Percentiles rank a stretch among this genome's conserved stretches.
These are phyloP conservation scores for Acanthamoeba healyi DNA, from an alignment of 208 protist genomes.

Conservation along the genomic window DNA sequence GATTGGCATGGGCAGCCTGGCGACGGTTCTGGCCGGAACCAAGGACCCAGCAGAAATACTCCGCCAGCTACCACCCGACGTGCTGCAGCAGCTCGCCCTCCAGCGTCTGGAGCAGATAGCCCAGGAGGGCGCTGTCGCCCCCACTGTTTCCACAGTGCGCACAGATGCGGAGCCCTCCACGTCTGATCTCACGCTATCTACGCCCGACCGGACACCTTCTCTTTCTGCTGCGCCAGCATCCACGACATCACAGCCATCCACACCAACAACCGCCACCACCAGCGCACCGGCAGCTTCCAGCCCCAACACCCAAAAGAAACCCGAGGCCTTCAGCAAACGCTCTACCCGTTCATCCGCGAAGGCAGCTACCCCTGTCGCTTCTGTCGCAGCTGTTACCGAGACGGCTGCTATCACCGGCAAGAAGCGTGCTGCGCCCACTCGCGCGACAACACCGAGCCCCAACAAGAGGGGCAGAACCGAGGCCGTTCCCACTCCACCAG, in stretches of 20 bases:
- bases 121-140: neutral
- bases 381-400: no score
- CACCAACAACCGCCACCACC: neutral
- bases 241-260: neutral
- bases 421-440: neutral
- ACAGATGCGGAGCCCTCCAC: neutral
- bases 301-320: no score
- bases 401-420: neutral
- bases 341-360: no score
- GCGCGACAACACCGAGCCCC: neutral
- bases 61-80: neutral
- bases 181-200: no score
- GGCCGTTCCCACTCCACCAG: no score
- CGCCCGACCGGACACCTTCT: no score
- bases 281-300: neutral
- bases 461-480: neutral
- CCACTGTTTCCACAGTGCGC: neutral
- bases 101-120: neutral
- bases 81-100: slow-evolving; percentile 30
- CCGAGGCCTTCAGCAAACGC: no score
- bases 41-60: neutral
- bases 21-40: neutral
- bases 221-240: neutral
- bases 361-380: no score
- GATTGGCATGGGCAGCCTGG: neutral